Conservation (phyloP, 805 yeast genomes). For the Candida qinlingensis region DNA sequence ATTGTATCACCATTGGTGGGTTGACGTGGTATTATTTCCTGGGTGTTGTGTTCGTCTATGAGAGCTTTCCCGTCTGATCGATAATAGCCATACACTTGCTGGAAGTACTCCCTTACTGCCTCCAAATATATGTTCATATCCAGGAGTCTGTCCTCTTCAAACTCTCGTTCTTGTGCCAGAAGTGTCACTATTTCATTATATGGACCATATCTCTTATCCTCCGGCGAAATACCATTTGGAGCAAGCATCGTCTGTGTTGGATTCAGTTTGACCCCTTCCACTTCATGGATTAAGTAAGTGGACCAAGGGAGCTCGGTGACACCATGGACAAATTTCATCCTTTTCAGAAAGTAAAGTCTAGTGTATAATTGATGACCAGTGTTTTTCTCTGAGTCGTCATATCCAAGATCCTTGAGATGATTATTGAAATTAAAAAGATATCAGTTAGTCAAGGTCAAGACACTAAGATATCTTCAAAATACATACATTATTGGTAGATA, state of each 20-base stretch:
- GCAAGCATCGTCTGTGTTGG: neutral
- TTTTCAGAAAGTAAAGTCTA: neutral
- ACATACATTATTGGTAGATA: neutral
- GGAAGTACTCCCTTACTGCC: neutral
- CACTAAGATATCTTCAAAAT: no score
- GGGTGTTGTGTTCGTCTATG: neutral
- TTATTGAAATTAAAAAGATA: neutral
- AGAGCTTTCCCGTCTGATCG: neutral
- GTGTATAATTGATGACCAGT: neutral
- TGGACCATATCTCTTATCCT: neutral
- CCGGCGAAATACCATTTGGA: neutral
- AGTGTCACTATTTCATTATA: neutral
- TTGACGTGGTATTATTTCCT: neutral
- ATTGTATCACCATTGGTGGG: neutral
- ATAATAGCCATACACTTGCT: neutral
- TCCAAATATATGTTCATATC: neutral
- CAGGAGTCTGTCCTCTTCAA: neutral
- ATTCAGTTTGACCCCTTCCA: neutral
- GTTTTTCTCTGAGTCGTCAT: neutral
- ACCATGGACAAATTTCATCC: neutral
- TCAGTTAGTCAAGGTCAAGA: no score
- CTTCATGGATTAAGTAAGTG: neutral
- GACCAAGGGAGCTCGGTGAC: neutral
- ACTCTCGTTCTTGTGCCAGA: neutral
- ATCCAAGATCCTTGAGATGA: neutral